Evolutionary conservation across 1,284 basidiomycete species (phyloP).

Genomic region (Neolentinus lepideus): DNA sequence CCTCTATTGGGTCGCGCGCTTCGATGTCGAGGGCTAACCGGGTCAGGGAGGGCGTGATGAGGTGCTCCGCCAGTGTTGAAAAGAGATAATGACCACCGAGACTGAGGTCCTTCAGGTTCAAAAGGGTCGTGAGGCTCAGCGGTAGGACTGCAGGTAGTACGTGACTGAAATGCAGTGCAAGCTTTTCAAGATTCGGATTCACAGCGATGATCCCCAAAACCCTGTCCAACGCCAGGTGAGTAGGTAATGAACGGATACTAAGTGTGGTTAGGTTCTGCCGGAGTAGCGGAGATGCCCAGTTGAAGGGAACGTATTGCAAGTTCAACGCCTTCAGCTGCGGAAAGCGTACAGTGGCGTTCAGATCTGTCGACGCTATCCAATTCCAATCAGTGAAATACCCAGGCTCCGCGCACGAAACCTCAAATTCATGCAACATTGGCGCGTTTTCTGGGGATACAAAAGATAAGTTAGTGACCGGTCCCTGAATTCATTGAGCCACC

Average conservation of each 20-base stretch:
- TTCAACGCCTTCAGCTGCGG: slow-evolving; percentile 46
- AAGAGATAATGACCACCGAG: slow-evolving; percentile 64
- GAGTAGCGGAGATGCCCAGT: slow-evolving; percentile 65
- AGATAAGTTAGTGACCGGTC: neutral
- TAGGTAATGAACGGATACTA: slow-evolving; percentile 57
- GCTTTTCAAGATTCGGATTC: slow-evolving; percentile 45
- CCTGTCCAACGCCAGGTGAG: slow-evolving; percentile 56
- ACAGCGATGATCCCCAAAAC: slow-evolving; percentile 51
- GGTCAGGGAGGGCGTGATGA: slow-evolving; percentile 48
- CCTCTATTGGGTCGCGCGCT: slow-evolving; percentile 60
- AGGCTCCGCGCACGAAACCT: slow-evolving; percentile 63
- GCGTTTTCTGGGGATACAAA: slow-evolving; percentile 53
- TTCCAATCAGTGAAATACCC: slow-evolving; percentile 56
- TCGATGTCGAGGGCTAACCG: slow-evolving; percentile 59
- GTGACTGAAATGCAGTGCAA: slow-evolving; percentile 53
- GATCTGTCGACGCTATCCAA: slow-evolving; percentile 54
- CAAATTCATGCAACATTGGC: slow-evolving; percentile 65
- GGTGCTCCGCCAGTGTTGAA: slow-evolving; percentile 49
- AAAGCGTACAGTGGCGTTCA: slow-evolving; percentile 29
- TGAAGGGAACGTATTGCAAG: slow-evolving; percentile 65
- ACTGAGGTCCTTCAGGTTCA: slow-evolving; percentile 43
- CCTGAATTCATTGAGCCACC: neutral
- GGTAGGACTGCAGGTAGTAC: slow-evolving; percentile 57
- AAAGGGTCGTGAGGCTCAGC: slow-evolving; percentile 39
- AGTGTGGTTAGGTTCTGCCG: slow-evolving; percentile 46